Percentiles rank a stretch among this genome's conserved stretches.
These are phyloP conservation scores for Ophiosphaerella korrae DNA, from an alignment of 2,329 filamentous ascomycete genomes.

Conservation along the genomic window DNA sequence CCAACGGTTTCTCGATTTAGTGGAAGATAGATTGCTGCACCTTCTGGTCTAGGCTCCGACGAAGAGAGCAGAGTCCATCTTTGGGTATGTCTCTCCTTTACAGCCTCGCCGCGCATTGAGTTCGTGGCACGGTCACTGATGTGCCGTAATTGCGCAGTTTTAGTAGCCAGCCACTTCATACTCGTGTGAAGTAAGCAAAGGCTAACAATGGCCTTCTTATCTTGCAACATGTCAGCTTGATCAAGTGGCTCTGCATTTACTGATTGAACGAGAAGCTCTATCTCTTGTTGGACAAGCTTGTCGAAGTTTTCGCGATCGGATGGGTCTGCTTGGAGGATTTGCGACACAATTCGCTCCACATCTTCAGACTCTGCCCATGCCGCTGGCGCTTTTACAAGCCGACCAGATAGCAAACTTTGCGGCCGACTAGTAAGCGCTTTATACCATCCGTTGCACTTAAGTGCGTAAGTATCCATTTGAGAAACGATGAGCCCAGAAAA, in stretches of 20 bases:
- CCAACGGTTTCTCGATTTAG: conserved; percentile 83
- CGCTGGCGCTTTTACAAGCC: conserved; percentile 75
- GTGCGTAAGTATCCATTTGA: conserved; percentile 92
- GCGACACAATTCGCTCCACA: conserved; percentile 65
- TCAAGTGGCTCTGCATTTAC: conserved; percentile 67
- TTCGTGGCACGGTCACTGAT: conserved; percentile 77
- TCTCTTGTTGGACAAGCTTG: conserved; percentile 52
- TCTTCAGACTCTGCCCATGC: conserved; percentile 71
- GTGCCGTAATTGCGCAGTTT: conserved; percentile 78
- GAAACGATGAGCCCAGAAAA: conserved; percentile 90
- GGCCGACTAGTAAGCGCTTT: conserved; percentile 77
- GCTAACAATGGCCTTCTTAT: conserved; percentile 82
- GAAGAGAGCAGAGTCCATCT: conserved; percentile 80
- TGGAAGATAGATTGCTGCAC: conserved; percentile 78
- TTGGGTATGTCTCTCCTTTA: conserved; percentile 62
- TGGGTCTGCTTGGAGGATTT: conserved; percentile 33
- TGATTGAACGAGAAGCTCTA: conserved; percentile 57
- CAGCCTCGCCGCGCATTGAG: conserved; percentile 58
- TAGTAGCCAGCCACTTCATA: conserved; percentile 95
- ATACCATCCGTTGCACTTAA: conserved; percentile 89
- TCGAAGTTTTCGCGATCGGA: conserved; percentile 22
- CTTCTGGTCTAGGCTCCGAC: conserved; percentile 55
- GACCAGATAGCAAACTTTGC: conserved; percentile 60
- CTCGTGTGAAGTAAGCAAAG: conserved; percentile 92
- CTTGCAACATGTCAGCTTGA: conserved; percentile 83